Base-by-base conservation (phyloP, 768 basidiomycete species). In the Kondoa subrosea region DNA sequence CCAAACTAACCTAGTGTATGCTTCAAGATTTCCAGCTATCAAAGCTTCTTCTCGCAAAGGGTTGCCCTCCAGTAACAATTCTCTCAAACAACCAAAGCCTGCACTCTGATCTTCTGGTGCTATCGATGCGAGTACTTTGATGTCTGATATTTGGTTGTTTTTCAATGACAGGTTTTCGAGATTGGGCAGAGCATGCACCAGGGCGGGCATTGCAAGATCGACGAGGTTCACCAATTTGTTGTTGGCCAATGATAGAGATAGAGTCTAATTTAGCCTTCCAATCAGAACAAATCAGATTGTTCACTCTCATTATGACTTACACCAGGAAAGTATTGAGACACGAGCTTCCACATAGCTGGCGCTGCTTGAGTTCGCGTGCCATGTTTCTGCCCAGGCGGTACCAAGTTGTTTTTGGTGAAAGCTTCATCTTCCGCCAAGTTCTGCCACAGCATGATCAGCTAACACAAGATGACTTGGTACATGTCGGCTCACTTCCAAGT, bases 291-390 rank as follows among this genome's bases (percentile, higher is more conserved):
- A 63, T 56, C 27, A 15, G 59, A 25, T 25, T 66, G 69, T 4
- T n/a, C n/a, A n/a, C n/a, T n/a, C n/a, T n/a, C n/a, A n/a, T n/a
- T n/a, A n/a, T n/a, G n/a, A 73, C 80, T 66, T 73, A 88, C 89
- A 67, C 84, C 81, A 40, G 91, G 90, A 71, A 83, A 84, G 65
- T 91, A 82, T 72, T 86, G 82, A 25, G 83, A 81, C 0, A 91
- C 89, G 14, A 92, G 80, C 77, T 91, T 91, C 81, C 91, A 91
- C 58, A 96, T 85, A 12, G 92, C 90, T 3, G 86, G 83, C 0
- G 87, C 85, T 34, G 77, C 75, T 17, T 27, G 34, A 33, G 76
- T 73, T 26, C 77, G 75, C 29, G 82, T 80, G 33, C 87, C 84
- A 12, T 85, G 83, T 32, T 82, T 81, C 29, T 79, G 79, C 4